Conservation (phyloP, 306 rosid species). For the Vicia faba region DNA sequence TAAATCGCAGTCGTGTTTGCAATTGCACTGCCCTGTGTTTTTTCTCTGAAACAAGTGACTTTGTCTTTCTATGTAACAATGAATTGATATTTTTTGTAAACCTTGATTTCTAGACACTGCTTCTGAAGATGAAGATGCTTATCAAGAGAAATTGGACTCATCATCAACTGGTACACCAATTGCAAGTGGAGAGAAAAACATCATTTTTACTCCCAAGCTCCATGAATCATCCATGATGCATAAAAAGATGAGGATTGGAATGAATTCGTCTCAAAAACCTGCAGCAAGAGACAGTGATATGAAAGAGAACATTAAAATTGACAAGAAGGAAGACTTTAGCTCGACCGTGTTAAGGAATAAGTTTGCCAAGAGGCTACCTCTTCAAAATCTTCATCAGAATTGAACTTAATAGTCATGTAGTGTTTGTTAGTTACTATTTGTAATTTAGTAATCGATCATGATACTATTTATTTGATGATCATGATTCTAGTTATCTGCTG, state of each 20-base stretch:
- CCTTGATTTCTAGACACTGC: slow-evolving; percentile 26
- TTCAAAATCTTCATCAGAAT: slow-evolving; percentile 43
- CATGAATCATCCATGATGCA: slow-evolving; percentile 10
- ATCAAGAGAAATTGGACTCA: slow-evolving; percentile 29
- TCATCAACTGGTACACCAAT: slow-evolving; percentile 8
- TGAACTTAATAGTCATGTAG: slow-evolving; percentile 5
- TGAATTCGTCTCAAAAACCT: neutral
- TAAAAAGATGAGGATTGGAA: slow-evolving; percentile 10
- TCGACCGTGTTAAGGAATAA: slow-evolving; percentile 16
- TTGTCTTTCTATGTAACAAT: neutral
- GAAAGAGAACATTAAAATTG: slow-evolving; percentile 39
- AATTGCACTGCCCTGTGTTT: too few species aligned
- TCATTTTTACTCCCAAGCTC: neutral
- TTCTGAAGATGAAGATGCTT: slow-evolving; percentile 27
- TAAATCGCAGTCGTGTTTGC: too few species aligned
- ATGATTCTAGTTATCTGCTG: neutral
- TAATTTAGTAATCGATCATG: slow-evolving; percentile 18
- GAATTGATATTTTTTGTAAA: neutral
- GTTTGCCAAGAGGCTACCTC: slow-evolving; percentile 39
- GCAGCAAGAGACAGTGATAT: neutral
- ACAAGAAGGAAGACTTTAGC: slow-evolving; percentile 34
- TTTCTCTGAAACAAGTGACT: too few species aligned
- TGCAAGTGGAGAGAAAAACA: slow-evolving; percentile 3
- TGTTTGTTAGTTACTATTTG: neutral
- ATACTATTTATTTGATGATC: neutral